phyloP scores from a whole-genome alignment of 352 stramenopile genomes.

The Plasmopara muralis region DNA sequence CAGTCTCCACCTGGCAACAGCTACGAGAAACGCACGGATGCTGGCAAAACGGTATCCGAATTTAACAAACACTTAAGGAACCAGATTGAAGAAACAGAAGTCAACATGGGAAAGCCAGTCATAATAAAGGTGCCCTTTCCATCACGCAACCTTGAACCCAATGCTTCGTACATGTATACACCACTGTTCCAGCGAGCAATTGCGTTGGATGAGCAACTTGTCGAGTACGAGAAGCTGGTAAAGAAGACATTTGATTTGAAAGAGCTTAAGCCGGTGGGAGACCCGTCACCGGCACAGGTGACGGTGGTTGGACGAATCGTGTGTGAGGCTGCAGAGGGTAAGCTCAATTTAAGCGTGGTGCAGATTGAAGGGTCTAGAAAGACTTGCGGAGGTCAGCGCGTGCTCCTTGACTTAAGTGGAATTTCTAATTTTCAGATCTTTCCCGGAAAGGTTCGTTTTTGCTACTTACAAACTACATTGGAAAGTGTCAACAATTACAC shows the following conservation, averaged over 20 bases:
- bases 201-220: slow-evolving; percentile 68
- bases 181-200: slow-evolving; percentile 69
- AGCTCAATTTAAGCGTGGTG: slow-evolving; percentile 75
- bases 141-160: slow-evolving; percentile 50
- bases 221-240: slow-evolving; percentile 69
- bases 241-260: slow-evolving; percentile 58
- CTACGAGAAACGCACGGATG: slow-evolving; percentile 74
- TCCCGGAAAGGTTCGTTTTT: slow-evolving; percentile 60
- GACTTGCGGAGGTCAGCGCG: slow-evolving; percentile 71
- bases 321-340: slow-evolving; percentile 77
- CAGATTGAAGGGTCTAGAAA: slow-evolving; percentile 79
- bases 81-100: slow-evolving; percentile 27
- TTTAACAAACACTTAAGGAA: slow-evolving; percentile 74
- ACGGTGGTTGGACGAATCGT: slow-evolving; percentile 78
- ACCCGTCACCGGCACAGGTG: slow-evolving; percentile 67
- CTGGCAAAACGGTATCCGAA: slow-evolving; percentile 68
- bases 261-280: slow-evolving; percentile 55
- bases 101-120: slow-evolving; percentile 10
- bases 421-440: slow-evolving; percentile 75
- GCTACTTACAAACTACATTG: background rate
- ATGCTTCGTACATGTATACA: slow-evolving; percentile 81
- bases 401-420: slow-evolving; percentile 64
- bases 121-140: slow-evolving; percentile 39
- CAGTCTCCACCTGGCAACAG: slow-evolving; percentile 60
- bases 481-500: slow-evolving; percentile 2